Percentiles rank a stretch among this genome's conserved stretches.
Conservation (phyloP, 2,329 filamentous ascomycete genomes). For the Akanthomyces lecanii region DNA sequence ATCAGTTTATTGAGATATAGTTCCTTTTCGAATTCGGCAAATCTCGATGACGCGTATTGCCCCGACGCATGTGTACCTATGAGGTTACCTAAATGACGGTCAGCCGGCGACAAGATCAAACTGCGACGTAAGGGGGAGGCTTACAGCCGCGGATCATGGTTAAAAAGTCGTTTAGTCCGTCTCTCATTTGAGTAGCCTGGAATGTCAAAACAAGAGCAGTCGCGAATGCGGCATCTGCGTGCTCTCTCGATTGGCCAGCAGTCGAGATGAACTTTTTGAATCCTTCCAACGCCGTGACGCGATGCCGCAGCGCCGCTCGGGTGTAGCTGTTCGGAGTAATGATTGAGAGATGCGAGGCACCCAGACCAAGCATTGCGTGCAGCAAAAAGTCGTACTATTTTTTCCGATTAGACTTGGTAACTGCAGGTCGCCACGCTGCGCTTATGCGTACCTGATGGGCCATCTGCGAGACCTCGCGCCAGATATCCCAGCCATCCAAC, state of each 20-base stretch:
- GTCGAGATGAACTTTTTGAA: constrained; percentile 15
- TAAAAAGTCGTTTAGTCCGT: constrained; percentile 15
- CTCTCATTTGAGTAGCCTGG: constrained; percentile 14
- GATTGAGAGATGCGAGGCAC: constrained; percentile 15
- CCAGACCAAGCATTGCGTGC: constrained; percentile 39
- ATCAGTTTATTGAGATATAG: constrained; percentile 1
- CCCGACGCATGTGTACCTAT: constrained; percentile 10
- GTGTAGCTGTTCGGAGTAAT: constrained; percentile 6
- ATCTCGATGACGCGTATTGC: constrained; percentile 2
- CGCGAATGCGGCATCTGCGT: constrained; percentile 16
- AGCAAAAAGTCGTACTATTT: constrained; percentile 37
- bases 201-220: constrained; percentile 14
- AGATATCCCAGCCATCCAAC: constrained; percentile 32
- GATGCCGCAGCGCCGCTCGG: constrained; percentile 11
- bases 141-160: constrained; percentile 17
- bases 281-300: constrained; percentile 13
- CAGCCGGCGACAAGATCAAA: neutral
- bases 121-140: neutral
- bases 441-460: constrained; percentile 31
- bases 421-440: neutral
- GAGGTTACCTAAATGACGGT: constrained; percentile 5
- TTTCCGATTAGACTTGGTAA: neutral
- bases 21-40: constrained; percentile 13
- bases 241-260: constrained; percentile 7
- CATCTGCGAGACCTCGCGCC: constrained; percentile 34